Evolutionary conservation across 352 stramenopile species (phyloP), one percentile per base, ranked within the genome.

Genomic region (Peronosclerospora sorghi): DNA sequence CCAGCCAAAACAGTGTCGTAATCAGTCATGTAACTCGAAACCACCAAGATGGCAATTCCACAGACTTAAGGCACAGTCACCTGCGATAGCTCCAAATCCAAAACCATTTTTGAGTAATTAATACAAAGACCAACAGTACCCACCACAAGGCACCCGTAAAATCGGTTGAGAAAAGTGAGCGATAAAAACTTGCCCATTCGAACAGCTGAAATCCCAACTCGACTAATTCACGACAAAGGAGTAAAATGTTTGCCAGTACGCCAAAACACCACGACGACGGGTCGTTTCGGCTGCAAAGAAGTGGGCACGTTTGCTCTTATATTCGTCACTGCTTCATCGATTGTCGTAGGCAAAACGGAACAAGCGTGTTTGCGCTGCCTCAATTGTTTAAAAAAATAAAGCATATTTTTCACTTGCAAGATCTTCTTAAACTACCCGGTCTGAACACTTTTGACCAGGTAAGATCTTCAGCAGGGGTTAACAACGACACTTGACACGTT

Each of bases 51-150:
- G 1, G 21, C 8, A 14, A 48, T 20, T 9, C 41, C 41, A n/a
- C 5, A 48, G 14, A 12, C 38, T 28, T 21, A 48, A 32, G 2
- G 15, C 19, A 40, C 41, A 48, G 30, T 48, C 30, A 19, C 30
- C 20, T n/a, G 23, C 38, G 15, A 45, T 45, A 34, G 38, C 24
- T 36, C 24, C 14, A 19, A 45, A 36, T 30, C 8, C 20, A 35
- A 20, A 45, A 35, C 8, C 30, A 45, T 2, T 10, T 10, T 1
- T 26, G 37, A 20, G 36, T 29, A 8, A 45, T 15, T 2, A 45
- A 13, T 1, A 28, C 6, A 10, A 27, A 45, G 39, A 45, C 27
- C 28, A 45, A 8, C 41, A 47, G 4, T 47, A 21, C 8, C 4
- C 9, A 12, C 29, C 4, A 38, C 19, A 14, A 47, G 35, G 7